A percentile compares a stretch with the other conserved stretches of the same genome.
phyloP scores from a whole-genome alignment of 352 stramenopile species.

The Phytopythium sindhum region DNA sequence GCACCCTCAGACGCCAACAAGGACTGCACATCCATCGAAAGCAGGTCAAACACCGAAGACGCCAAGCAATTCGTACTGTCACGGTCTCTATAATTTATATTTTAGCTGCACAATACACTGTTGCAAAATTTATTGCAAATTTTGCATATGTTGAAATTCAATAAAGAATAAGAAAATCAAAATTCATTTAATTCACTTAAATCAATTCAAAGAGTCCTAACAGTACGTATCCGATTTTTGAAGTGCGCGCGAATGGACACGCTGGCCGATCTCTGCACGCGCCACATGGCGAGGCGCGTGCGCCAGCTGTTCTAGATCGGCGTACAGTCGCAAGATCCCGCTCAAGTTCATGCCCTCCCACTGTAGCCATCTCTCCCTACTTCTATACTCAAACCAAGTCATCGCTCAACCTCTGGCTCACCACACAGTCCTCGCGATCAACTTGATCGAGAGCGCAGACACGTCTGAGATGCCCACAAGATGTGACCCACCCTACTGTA shows the following conservation, averaged over 20 bases:
- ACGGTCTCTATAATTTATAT: too few species aligned
- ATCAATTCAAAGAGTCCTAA: too few species aligned
- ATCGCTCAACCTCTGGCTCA: not conserved
- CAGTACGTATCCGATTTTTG: not conserved
- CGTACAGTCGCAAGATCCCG: constrained; percentile 7
- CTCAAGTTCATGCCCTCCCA: not conserved
- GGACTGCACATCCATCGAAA: too few species aligned
- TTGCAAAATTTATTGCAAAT: too few species aligned
- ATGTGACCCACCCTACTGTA: not conserved
- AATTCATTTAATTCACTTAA: not conserved
- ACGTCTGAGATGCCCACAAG: not conserved
- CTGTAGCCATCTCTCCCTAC: constrained; percentile 5
- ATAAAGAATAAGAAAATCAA: too few species aligned
- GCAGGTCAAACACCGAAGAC: too few species aligned
- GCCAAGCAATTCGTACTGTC: too few species aligned
- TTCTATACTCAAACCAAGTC: not conserved
- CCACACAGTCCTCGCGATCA: not conserved
- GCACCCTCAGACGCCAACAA: too few species aligned
- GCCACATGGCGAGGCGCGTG: constrained; percentile 3
- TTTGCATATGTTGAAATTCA: too few species aligned
- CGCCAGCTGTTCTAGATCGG: not conserved
- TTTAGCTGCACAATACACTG: too few species aligned
- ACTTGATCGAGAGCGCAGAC: not conserved
- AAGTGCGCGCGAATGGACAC: not conserved
- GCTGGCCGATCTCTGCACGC: not conserved